Base-by-base conservation (phyloP, 2,329 filamentous ascomycete genomes). In the Shiraia bambusicola region DNA sequence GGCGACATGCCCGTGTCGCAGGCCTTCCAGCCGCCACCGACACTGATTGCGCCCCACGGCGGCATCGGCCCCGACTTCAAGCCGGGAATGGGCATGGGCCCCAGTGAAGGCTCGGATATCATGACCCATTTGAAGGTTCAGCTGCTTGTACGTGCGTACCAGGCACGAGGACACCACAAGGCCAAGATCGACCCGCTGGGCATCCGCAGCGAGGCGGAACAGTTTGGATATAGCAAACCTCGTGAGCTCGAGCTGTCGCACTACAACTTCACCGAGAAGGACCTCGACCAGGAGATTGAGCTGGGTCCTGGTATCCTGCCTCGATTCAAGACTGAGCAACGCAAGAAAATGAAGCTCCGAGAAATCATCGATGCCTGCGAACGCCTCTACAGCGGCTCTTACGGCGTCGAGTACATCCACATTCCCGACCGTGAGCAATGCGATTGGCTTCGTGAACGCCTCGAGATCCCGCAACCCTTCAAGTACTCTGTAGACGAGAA, bases 401-500 rank as follows among this genome's bases (percentile, higher is more conserved):
- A 94, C 67, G 92, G 93, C 70, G 83, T 96, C 45, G 93, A 98
- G 72, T 98, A 96, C 74, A 97, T 98, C 67, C 93, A 98, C 74
- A 98, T 98, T 54, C 92, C 93, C 43, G 92, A 98, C 70, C 82
- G 93, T 63, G 88, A 92, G 68, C 93, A 95, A 73, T 98, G 93
- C 76, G 93, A 98, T 74, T 98, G 93, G 93, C 83, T 98, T 50
- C 84, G 93, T 62, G 88, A 95, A 73, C 88, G 93, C 51, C 80
- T 97, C 59, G 93, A 98, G 76, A 86, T 97, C 37, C 92, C 92
- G 32, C 82, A 86, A 60, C 90, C 93, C 10, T 98, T 95, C 81
- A 94, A 94, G 72, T 97, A 96, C 77, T 94, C 89, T 1, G 86
- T 95, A 46, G 93, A 97, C 64, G 93, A 98, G 80, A 98, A 98